phyloP scores from a whole-genome alignment of 2,329 filamentous ascomycete genomes.

The Venturia effusa region DNA sequence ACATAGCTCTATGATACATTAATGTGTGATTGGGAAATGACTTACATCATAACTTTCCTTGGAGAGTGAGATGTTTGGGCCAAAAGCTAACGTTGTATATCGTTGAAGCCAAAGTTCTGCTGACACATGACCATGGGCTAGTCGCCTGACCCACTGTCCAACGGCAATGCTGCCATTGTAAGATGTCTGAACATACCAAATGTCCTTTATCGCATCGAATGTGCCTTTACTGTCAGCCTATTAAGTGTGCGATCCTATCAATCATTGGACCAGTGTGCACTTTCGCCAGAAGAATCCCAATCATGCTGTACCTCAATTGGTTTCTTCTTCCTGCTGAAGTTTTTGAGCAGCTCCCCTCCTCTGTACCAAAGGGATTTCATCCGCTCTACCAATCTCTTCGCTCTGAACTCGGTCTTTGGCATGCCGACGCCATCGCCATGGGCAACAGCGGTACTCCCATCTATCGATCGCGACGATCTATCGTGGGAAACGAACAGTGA shows the following conservation, averaged over 20 bases:
- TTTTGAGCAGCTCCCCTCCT: slow-evolving; percentile 17
- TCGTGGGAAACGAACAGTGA: slow-evolving; percentile 3
- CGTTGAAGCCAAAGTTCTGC: background rate
- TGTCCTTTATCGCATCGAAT: background rate
- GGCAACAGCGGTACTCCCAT: slow-evolving; percentile 1
- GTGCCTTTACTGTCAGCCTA: background rate
- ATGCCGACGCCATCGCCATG: slow-evolving; percentile 23
- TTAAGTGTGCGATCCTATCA: background rate
- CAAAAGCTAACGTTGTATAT: background rate
- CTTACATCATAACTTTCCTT: background rate
- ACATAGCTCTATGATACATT: slow-evolving; percentile 5
- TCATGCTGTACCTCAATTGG: background rate
- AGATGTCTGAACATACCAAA: background rate
- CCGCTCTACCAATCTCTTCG: slow-evolving; percentile 29
- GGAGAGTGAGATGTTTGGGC: background rate
- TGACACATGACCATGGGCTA: background rate
- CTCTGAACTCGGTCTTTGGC: slow-evolving; percentile 28
- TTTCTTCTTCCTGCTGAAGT: slow-evolving; percentile 9
- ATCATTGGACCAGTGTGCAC: slow-evolving; percentile 2
- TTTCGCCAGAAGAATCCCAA: slow-evolving; percentile 9
- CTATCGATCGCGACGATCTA: background rate
- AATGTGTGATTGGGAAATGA: background rate
- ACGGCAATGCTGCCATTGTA: background rate
- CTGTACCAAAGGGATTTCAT: slow-evolving; percentile 24
- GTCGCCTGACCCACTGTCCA: background rate